Percentiles rank a stretch among this genome's conserved stretches.
Conservation (phyloP, 345 rosid species). For the Durio zibethinus region DNA sequence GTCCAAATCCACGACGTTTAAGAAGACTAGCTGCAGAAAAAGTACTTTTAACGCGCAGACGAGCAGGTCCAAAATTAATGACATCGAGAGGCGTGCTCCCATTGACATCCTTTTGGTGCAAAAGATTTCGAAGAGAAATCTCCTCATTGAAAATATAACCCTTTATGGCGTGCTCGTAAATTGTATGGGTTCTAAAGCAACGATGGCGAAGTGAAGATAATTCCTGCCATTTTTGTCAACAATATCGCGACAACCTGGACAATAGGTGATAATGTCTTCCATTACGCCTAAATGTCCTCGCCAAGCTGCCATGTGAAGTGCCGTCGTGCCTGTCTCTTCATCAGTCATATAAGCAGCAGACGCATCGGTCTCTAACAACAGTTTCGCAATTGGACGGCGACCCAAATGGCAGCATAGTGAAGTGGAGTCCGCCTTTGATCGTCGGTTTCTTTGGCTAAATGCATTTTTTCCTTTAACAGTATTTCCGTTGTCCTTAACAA, state of each 20-base stretch:
- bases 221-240: neutral
- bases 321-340: neutral
- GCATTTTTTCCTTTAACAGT: neutral
- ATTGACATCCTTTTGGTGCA: neutral
- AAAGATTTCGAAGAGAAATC: no score
- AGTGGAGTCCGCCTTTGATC: neutral
- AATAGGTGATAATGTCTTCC: neutral
- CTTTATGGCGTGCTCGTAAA: no score
- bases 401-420: constrained; percentile 23
- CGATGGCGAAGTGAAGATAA: neutral
- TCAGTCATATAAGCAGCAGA: neutral
- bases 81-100: neutral
- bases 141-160: no score
- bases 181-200: no score
- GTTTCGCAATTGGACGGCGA: neutral
- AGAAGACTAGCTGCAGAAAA: no score
- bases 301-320: constrained; percentile 1
- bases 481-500: no score
- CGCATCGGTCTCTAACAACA: neutral
- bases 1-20: no score
- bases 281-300: neutral
- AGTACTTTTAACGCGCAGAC: no score
- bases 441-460: neutral
- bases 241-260: neutral
- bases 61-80: no score